Percentiles rank a stretch among this genome's conserved stretches.
phyloP scores from a whole-genome alignment of 228 moss, liverwort and hornwort species.

The Sphagnum magellanicum region DNA sequence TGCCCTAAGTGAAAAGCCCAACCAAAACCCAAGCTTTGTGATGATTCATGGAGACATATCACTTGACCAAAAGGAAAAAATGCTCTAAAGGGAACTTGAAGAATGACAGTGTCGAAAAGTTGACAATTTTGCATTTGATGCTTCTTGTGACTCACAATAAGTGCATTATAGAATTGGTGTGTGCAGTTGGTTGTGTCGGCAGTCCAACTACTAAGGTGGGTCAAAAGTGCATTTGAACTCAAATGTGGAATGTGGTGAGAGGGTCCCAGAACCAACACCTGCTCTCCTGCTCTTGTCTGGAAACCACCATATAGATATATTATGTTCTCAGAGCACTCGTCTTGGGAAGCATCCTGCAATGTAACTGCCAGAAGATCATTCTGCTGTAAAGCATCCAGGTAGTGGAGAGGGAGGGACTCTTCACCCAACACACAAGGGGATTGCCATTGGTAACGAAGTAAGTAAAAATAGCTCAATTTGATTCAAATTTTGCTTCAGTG shows the following conservation, averaged over 20 bases:
- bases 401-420: not conserved
- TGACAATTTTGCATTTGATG: not conserved
- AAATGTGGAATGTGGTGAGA: too few relatives aligned
- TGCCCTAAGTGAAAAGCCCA: constrained; percentile 28
- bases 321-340: constrained; percentile 32
- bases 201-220: too few relatives aligned
- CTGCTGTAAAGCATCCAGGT: not conserved
- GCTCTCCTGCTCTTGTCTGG: constrained; percentile 86
- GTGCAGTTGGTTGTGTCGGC: too few relatives aligned
- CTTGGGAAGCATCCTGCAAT: constrained; percentile 43
- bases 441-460: not conserved
- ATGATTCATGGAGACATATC: too few relatives aligned
- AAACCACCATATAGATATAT: constrained; percentile 79
- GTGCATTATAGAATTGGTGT: too few relatives aligned
- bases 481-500: not conserved
- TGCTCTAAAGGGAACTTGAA: too few relatives aligned
- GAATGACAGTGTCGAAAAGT: not conserved
- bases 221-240: too few relatives aligned
- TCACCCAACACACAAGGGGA: too few relatives aligned
- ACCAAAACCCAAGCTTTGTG: not conserved
- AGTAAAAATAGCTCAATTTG: not conserved
- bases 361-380: not conserved
- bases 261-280: constrained; percentile 27
- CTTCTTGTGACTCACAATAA: too few relatives aligned
- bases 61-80: too few relatives aligned